Conservation (phyloP, 176 grass and related monocot genomes). For the Triticum timopheevii region DNA sequence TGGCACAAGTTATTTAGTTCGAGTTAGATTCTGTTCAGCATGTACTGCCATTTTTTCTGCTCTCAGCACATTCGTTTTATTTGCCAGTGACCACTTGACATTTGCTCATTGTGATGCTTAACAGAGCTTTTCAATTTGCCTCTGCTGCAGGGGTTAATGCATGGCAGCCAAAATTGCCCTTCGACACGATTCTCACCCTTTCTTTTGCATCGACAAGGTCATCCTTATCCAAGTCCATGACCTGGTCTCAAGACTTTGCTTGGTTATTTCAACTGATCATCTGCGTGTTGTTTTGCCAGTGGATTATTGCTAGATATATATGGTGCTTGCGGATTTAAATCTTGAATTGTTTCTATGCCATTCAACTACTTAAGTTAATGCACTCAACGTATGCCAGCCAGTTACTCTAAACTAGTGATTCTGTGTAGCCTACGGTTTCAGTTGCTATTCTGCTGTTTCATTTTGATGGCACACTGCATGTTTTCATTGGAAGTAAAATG, state of each 20-base stretch:
- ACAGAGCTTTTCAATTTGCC: neutral
- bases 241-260: neutral
- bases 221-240: neutral
- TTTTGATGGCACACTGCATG: neutral
- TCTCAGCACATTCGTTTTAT: neutral
- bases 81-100: neutral
- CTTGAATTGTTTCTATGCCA: neutral
- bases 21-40: neutral
- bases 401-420: neutral
- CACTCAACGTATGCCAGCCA: neutral
- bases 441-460: neutral
- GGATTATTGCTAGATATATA: neutral
- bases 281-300: neutral
- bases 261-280: neutral
- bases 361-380: neutral
- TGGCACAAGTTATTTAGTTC: neutral
- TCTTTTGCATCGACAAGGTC: neutral
- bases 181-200: neutral
- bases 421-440: neutral
- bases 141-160: neutral
- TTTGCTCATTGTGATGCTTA: neutral
- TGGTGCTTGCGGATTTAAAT: neutral
- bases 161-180: neutral
- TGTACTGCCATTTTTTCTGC: neutral
- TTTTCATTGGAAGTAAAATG: neutral